Conservation (phyloP, 257 asterid genomes). For the Capsicum chinense region DNA sequence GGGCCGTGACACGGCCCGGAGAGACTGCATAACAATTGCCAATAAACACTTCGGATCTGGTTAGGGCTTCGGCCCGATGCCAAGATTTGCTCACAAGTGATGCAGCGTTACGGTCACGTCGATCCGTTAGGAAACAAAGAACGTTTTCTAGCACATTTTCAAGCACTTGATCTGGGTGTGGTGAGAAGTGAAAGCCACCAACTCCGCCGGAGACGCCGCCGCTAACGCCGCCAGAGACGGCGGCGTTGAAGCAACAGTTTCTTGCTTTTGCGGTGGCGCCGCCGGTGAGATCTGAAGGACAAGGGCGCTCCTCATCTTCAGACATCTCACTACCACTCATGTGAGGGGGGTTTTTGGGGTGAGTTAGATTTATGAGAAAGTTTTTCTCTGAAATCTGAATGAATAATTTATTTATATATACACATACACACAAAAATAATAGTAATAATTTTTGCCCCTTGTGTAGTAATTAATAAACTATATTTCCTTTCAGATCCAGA, state of each 20-base stretch:
- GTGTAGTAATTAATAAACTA: conserved; percentile 5
- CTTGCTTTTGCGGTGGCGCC: conserved; percentile 30
- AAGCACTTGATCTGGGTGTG: conserved; percentile 51
- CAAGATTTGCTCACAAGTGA: conserved; percentile 60
- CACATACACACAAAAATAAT: conserved; percentile 4
- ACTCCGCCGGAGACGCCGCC: too few relatives aligned
- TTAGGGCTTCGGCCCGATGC: conserved; percentile 54
- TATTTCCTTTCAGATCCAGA: conserved; percentile 16
- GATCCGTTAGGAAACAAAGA: conserved; percentile 52
- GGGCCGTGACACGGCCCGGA: conserved; percentile 47
- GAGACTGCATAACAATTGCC: conserved; percentile 60
- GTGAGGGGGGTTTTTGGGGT: conserved; percentile 19
- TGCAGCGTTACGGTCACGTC: conserved; percentile 59
- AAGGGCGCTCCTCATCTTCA: conserved; percentile 45
- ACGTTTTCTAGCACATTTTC: conserved; percentile 60
- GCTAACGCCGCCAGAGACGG: conserved; percentile 8
- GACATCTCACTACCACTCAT: conserved; percentile 52
- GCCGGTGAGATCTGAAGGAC: conserved; percentile 42
- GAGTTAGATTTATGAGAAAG: conserved; percentile 35
- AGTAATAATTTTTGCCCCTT: background rate
- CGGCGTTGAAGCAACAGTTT: conserved; percentile 26
- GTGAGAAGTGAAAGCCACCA: conserved; percentile 20
- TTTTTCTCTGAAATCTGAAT: conserved; percentile 28
- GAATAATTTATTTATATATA: background rate
- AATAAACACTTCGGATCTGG: conserved; percentile 60